Evolutionary conservation across 176 grass and related monocot genomes (phyloP), one percentile per base, ranked within the genome.

Genomic region (Poa annua): DNA sequence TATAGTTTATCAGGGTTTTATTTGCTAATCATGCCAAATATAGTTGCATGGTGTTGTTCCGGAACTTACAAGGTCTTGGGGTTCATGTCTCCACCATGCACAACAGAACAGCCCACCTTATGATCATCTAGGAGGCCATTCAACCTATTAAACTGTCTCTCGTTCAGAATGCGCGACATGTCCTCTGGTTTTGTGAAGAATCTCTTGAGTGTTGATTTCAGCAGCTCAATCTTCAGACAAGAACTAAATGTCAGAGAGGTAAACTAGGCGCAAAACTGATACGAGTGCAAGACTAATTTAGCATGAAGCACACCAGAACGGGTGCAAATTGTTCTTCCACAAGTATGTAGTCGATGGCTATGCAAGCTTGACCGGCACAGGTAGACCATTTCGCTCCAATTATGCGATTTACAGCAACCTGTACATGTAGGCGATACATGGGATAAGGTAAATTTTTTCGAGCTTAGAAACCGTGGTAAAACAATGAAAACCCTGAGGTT

Each of bases 321-420:
- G 85, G 89, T 0, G 93, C 96, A 12, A 93, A 98, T 17, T 76
- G 42, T 78, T 98, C 93, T 74, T 94, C 91, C 8, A 91, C 88
- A 54, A 95, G 81, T 55, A 98, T 14, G 85, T 98, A 95, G 47
- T 98, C 92, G 82, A 94, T 87, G 62, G 85, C 87, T 21, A 95
- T 55, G 85, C 96, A 98, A 21, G 92, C 93, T 79, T 98, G 96
- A 39, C 96, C 92, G 2, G 78, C 78, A 39, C 91, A 93, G 39
- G 89, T 47, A 6, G 85, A 88, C 93, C 96, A 98, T 64, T 98
- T 98, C 17, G 83, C 96, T 15, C 71, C 91, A 29, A 49, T 77
- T 16, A 95, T 80, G 64, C 96, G 83, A 29, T 89, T 86, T 6
- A 85, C 91, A 0, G 91, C 91, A 6, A 93, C 20, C 92, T 98